phyloP scores from a whole-genome alignment of 2,329 filamentous ascomycete genomes.

The Neopestalotiopsis rosae region DNA sequence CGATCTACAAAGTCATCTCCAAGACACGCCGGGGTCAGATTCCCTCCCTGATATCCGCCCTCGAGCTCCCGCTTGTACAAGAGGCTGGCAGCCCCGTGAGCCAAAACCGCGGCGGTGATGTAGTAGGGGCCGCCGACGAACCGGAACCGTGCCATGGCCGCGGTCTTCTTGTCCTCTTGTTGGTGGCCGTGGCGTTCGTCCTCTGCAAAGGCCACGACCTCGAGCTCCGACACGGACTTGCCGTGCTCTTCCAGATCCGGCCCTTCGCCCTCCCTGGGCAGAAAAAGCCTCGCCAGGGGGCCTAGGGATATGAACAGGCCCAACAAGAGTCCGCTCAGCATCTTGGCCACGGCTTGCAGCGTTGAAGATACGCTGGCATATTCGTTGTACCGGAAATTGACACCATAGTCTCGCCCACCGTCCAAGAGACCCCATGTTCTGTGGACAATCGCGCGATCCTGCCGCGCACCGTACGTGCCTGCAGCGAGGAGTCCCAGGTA shows the following conservation, averaged over 20 bases:
- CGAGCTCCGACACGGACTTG: conserved; percentile 19
- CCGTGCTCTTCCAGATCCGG: conserved; percentile 24
- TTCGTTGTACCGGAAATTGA: conserved; percentile 28
- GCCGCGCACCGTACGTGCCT: conserved; percentile 19
- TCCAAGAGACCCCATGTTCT: conserved; percentile 29
- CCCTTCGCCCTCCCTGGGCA: conserved; percentile 25
- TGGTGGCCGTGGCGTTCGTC: neutral
- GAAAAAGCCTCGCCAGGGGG: conserved; percentile 18
- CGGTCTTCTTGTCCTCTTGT: neutral
- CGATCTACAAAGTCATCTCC: conserved; percentile 24
- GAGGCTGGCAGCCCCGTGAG: conserved; percentile 27
- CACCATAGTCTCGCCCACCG: conserved; percentile 22
- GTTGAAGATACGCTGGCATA: conserved; percentile 24
- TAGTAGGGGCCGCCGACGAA: conserved; percentile 26
- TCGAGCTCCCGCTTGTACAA: conserved; percentile 25
- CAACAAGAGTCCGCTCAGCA: conserved; percentile 17
- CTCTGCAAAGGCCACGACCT: conserved; percentile 27
- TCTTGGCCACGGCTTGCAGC: conserved; percentile 16
- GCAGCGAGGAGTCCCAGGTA: conserved; percentile 23
- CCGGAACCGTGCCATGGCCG: conserved; percentile 23
- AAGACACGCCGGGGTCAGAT: conserved; percentile 27
- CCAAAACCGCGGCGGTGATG: conserved; percentile 25
- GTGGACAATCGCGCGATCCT: conserved; percentile 26
- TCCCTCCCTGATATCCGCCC: conserved; percentile 21
- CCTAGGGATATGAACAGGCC: conserved; percentile 11